A percentile compares a stretch with the other conserved stretches of the same genome.
These are phyloP conservation scores for Spathaspora girioi DNA, from an alignment of 805 yeast genomes.

Conservation along the genomic window DNA sequence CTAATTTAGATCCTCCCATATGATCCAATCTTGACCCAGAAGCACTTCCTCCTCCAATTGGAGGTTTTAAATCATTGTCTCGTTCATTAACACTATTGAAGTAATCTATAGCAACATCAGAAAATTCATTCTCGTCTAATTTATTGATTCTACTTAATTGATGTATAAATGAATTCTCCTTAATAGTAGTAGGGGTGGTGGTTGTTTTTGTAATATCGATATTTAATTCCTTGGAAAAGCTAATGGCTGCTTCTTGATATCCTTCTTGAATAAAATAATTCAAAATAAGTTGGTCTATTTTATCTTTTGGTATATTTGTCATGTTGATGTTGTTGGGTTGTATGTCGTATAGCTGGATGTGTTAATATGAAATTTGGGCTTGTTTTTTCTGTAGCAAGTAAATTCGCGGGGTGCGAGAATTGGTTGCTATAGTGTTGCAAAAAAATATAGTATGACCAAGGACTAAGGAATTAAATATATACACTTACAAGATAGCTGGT, in stretches of 20 bases:
- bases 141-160: slow-evolving; percentile 7
- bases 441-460: no score
- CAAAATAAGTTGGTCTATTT: slow-evolving; percentile 54
- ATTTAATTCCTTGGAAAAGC: slow-evolving; percentile 57
- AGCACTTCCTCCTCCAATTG: background rate
- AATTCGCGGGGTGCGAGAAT: background rate
- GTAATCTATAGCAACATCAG: slow-evolving; percentile 7
- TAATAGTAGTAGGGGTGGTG: background rate
- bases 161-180: slow-evolving; percentile 6
- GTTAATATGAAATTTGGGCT: background rate
- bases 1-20: slow-evolving; percentile 9
- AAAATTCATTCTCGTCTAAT: slow-evolving; percentile 12
- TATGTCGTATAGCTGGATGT: background rate
- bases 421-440: background rate
- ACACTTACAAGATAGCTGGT: no score
- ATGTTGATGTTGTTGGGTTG: background rate
- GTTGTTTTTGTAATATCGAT: slow-evolving; percentile 14
- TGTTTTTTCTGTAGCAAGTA: background rate
- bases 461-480: no score
- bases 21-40: background rate
- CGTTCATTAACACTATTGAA: slow-evolving; percentile 2
- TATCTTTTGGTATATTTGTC: slow-evolving; percentile 21
- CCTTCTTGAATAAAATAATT: slow-evolving; percentile 79
- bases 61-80: no score
- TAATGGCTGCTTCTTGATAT: slow-evolving; percentile 61